Evolutionary conservation across 768 basidiomycete genomes (phyloP).

Genomic region (Suillus ampliporus): DNA sequence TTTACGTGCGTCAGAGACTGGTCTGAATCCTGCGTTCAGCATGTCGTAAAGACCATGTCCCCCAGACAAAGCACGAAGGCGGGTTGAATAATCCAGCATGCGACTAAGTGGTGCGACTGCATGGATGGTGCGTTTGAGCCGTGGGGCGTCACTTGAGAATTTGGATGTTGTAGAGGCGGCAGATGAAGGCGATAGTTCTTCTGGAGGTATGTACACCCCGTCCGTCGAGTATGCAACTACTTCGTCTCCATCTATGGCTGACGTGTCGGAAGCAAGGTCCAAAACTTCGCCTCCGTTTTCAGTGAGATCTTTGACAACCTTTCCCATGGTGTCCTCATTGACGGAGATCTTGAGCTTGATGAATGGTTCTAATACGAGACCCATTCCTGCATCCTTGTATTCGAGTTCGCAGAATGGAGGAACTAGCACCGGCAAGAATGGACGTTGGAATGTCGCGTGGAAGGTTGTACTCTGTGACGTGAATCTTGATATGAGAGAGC

Average conservation of each 20-base stretch:
- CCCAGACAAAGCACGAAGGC: conserved; percentile 80
- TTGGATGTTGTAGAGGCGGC: conserved; percentile 34
- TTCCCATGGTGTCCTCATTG: conserved; percentile 70
- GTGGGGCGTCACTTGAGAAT: conserved; percentile 39
- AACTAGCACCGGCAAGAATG: conserved; percentile 67
- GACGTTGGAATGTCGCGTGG: conserved; percentile 52
- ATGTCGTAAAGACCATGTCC: conserved; percentile 86
- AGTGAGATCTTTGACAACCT: conserved; percentile 82
- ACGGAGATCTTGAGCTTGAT: conserved; percentile 72
- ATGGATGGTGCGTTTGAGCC: conserved; percentile 66
- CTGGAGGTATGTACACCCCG: conserved; percentile 77
- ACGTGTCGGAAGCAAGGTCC: conserved; percentile 60
- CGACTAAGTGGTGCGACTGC: conserved; percentile 80
- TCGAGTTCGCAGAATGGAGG: conserved; percentile 65
- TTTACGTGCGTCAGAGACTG: conserved; percentile 64
- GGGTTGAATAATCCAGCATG: conserved; percentile 81
- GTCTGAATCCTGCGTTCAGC: conserved; percentile 75
- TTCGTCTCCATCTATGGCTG: conserved; percentile 42
- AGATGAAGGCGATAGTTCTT: conserved; percentile 76
- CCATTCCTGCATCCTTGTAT: conserved; percentile 68
- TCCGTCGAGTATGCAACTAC: conserved; percentile 56
- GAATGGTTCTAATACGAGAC: conserved; percentile 82
- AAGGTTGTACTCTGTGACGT: conserved; percentile 51
- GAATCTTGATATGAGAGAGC: conserved; percentile 65
- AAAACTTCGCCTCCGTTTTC: conserved; percentile 82